These are phyloP conservation scores for Xylaria hypoxylon DNA, from an alignment of 2,329 filamentous ascomycete species.

Conservation along the genomic window DNA sequence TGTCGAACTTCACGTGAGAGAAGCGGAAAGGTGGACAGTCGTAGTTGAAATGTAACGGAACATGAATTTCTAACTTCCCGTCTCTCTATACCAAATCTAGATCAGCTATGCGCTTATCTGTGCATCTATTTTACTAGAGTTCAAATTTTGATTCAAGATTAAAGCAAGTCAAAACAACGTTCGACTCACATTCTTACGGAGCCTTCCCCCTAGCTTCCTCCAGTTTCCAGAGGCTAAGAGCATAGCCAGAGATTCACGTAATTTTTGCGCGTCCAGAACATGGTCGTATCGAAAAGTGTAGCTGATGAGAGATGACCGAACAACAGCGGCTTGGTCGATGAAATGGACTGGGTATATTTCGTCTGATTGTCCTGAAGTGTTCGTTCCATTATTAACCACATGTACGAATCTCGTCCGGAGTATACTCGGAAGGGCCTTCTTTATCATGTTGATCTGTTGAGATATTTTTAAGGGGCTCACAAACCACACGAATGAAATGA, in stretches of 20 bases:
- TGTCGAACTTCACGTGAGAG: neutral
- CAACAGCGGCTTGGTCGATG: neutral
- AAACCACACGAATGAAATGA: too few relatives aligned
- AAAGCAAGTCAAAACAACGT: neutral
- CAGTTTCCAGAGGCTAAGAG: neutral
- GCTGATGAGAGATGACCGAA: conserved; percentile 10
- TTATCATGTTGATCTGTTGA: too few relatives aligned
- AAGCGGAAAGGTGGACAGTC: conserved; percentile 11
- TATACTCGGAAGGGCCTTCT: too few relatives aligned
- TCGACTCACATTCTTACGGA: conserved; percentile 7
- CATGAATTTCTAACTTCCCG: conserved; percentile 2
- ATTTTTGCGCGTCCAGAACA: conserved; percentile 13
- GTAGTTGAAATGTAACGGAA: neutral
- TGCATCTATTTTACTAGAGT: neutral
- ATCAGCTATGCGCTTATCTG: neutral
- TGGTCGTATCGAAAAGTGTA: conserved; percentile 19
- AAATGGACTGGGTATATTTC: conserved; percentile 22
- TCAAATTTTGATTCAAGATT: neutral
- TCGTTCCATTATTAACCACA: neutral
- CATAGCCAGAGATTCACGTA: neutral
- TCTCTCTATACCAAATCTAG: neutral
- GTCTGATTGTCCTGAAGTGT: neutral
- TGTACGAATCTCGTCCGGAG: too few relatives aligned
- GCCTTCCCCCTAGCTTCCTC: conserved; percentile 12
- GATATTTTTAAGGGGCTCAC: too few relatives aligned